Base-by-base conservation (phyloP, 2,329 filamentous ascomycete genomes). In the Sclerotinia trifoliorum region DNA sequence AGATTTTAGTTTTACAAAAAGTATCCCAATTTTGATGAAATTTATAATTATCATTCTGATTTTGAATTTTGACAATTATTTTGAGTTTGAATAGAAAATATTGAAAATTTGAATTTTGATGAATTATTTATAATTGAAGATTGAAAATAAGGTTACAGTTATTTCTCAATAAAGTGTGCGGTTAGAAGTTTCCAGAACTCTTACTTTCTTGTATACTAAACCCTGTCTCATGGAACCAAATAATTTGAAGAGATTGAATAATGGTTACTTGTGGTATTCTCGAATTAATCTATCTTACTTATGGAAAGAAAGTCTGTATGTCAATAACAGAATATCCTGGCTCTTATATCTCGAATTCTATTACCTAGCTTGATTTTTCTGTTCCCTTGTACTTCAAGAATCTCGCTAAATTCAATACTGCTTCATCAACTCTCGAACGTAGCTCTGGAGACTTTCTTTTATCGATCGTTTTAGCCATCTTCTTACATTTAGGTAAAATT, bases 311-410 rank as follows among this genome's bases (percentile, higher is more conserved):
- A 54, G n/a, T 35, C n/a, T 65, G 17, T 11, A 17, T 55, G 19
- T 42, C 11, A 42, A 8, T 48, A 55, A 48, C 10, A 26, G 21
- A 21, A 24, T 17, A 61, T 48, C 19, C 15, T 15, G 6, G 11
- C 26, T 35, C 13, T 46, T 49, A 24, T 35, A 48, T 39, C 19
- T 32, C 6, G n/a, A 21, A 5, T 35, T 35, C 44, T 21, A 60
- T 46, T 44, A 24, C 48, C 57, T 67, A 67, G 24, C 26, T 67
- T 6, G 24, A 51, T 17, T 55, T 67, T 44, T 78, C 76, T 24
- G 70, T 74, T 67, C 70, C 83, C 80, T 90, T 91, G 75, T 90
- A 90, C 68, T 82, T 79, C 71, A 90, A 80, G 75, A 90, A 91
- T 65, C 87, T 81, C 42, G 75, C 79, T 71, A 90, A 77, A 74